Percentiles rank a stretch among this genome's conserved stretches.
Evolutionary conservation across 192 early-diverging fungal species (phyloP).

Genomic region (Mortierella claussenii): DNA sequence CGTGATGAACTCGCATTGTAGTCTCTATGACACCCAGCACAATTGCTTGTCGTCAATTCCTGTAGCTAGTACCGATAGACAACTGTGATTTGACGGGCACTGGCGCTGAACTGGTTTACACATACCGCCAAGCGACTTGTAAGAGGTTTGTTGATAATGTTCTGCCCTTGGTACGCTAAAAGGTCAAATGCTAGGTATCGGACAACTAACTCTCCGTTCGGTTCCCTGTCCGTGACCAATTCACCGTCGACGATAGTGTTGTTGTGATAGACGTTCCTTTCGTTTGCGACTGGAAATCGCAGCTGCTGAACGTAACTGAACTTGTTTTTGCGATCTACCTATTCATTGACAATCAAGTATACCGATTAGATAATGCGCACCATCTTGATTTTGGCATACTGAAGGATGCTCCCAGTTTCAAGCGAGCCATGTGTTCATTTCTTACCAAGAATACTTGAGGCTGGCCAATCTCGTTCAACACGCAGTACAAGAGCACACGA

Average conservation of each 20-base stretch:
- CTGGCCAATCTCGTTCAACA: conserved; percentile 33
- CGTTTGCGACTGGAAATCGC: conserved; percentile 69
- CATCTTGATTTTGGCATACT: too few species aligned
- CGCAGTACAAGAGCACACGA: conserved; percentile 67
- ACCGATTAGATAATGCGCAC: too few species aligned
- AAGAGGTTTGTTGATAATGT: conserved; percentile 67
- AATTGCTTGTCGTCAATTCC: neutral
- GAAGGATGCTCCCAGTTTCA: too few species aligned
- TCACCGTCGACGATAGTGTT: conserved; percentile 93
- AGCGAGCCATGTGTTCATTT: too few species aligned
- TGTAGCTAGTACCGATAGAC: too few species aligned
- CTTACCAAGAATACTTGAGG: conserved; percentile 67
- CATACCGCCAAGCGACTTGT: conserved; percentile 78
- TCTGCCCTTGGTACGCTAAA: conserved; percentile 66
- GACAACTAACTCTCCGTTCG: conserved; percentile 60
- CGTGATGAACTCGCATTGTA: conserved; percentile 69
- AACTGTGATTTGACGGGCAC: too few species aligned
- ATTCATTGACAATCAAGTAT: too few species aligned
- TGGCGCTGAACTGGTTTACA: neutral
- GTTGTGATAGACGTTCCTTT: conserved; percentile 60
- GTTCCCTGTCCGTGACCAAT: conserved; percentile 80
- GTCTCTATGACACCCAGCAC: too few species aligned
- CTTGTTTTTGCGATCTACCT: conserved; percentile 91
- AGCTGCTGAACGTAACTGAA: conserved; percentile 73
- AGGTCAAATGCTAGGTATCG: conserved; percentile 79